Conservation (phyloP, 805 yeast genomes). For the Wickerhamiella vanderwaltii region DNA sequence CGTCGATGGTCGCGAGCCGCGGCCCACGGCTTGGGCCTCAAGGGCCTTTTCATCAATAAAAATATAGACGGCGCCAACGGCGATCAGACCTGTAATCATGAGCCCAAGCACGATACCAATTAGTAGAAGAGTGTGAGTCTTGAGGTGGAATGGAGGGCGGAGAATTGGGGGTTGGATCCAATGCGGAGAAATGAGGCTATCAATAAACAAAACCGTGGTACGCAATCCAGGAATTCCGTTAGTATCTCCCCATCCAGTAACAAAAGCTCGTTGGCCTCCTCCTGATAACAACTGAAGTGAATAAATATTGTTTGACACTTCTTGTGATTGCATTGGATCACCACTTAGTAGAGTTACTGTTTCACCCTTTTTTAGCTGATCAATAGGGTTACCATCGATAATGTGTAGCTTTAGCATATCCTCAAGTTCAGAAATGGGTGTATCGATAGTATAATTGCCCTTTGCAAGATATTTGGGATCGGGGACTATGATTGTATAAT, state of each 20-base stretch:
- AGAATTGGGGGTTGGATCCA: conserved; percentile 25
- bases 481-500: conserved; percentile 64
- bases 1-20: conserved; percentile 3
- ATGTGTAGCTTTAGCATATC: conserved; percentile 53
- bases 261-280: conserved; percentile 22
- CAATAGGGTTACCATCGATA: conserved; percentile 42
- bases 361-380: conserved; percentile 17
- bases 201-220: conserved; percentile 26
- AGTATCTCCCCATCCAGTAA: conserved; percentile 19
- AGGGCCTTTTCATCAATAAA: conserved; percentile 12
- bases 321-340: conserved; percentile 21
- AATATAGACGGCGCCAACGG: conserved; percentile 12
- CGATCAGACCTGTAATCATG: conserved; percentile 15
- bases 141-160: conserved; percentile 22
- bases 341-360: conserved; percentile 21
- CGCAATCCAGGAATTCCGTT: conserved; percentile 17
- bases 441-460: conserved; percentile 39
- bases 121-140: conserved; percentile 25
- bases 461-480: conserved; percentile 41
- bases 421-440: conserved; percentile 20
- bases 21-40: not conserved
- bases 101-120: conserved; percentile 24
- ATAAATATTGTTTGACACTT: conserved; percentile 14
- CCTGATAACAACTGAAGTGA: conserved; percentile 18
- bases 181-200: conserved; percentile 25